Percentiles rank a stretch among this genome's conserved stretches.
These are phyloP conservation scores for Haplosporangium sp. DNA, from an alignment of 371 early-diverging fungal genomes.

Conservation along the genomic window DNA sequence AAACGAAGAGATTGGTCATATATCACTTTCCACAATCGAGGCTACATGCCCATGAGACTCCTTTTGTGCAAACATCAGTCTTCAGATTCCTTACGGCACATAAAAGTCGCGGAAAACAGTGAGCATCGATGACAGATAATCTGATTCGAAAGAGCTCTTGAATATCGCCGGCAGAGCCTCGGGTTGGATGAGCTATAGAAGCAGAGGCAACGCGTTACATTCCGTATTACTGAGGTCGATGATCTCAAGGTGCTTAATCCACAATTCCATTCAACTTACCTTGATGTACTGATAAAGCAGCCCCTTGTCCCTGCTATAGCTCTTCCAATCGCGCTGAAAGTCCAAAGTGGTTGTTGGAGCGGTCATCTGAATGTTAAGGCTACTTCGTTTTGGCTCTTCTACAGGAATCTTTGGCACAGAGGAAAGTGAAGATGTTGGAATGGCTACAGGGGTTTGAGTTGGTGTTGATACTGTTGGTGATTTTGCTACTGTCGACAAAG, in stretches of 20 bases:
- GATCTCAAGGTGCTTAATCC: background rate
- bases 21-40: background rate
- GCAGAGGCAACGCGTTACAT: background rate
- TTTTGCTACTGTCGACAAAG: too few relatives aligned
- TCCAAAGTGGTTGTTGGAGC: slow-evolving; percentile 72
- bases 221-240: background rate
- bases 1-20: background rate
- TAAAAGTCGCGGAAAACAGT: slow-evolving; percentile 62
- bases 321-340: slow-evolving; percentile 85
- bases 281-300: slow-evolving; percentile 75
- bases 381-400: background rate
- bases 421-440: background rate
- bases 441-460: background rate
- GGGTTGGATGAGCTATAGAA: slow-evolving; percentile 63
- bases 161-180: slow-evolving; percentile 65
- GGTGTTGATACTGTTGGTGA: background rate
- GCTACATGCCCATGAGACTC: too few relatives aligned
- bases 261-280: slow-evolving; percentile 50
- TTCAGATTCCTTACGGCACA: slow-evolving; percentile 41
- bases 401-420: background rate
- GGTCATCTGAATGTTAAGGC: slow-evolving; percentile 18
- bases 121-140: slow-evolving; percentile 73
- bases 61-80: too few relatives aligned
- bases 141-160: slow-evolving; percentile 79
- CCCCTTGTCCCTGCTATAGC: slow-evolving; percentile 61